Conservation (phyloP, 1,284 basidiomycete species). For the Heterobasidion annosum region DNA sequence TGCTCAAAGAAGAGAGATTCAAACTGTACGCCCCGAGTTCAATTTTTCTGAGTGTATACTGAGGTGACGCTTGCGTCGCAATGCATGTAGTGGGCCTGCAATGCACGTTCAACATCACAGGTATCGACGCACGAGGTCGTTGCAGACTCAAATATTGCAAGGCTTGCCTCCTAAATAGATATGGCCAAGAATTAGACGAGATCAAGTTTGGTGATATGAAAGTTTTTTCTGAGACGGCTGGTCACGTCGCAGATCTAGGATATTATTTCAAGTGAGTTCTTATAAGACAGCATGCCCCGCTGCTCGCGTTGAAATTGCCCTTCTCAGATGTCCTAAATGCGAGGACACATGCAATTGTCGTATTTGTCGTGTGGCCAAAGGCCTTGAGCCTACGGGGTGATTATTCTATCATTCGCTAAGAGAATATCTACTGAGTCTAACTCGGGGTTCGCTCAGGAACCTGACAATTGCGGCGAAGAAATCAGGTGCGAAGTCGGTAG, state of each 20-base stretch:
- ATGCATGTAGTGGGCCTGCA: slow-evolving; percentile 29
- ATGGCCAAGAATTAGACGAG: slow-evolving; percentile 41
- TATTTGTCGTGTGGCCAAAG: slow-evolving; percentile 51
- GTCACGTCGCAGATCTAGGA: slow-evolving; percentile 13
- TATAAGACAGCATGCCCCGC: no score
- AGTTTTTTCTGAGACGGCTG: slow-evolving; percentile 6
- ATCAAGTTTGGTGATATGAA: slow-evolving; percentile 22
- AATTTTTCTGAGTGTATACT: slow-evolving; percentile 1
- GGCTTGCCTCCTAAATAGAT: slow-evolving; percentile 57
- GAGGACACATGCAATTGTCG: slow-evolving; percentile 57
- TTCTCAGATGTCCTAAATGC: slow-evolving; percentile 57
- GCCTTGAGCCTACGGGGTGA: slow-evolving; percentile 50
- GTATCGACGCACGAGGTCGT: slow-evolving; percentile 22
- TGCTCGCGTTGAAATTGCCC: not conserved
- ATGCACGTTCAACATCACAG: slow-evolving; percentile 34
- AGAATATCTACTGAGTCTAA: no score
- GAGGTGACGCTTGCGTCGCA: no score
- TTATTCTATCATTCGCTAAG: slow-evolving; percentile 8
- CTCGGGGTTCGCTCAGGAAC: slow-evolving; percentile 18
- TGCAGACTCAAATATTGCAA: slow-evolving; percentile 57
- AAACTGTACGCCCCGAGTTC: slow-evolving; percentile 26
- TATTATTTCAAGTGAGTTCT: slow-evolving; percentile 39
- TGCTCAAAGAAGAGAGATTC: slow-evolving; percentile 51
- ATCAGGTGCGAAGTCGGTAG: slow-evolving; percentile 26
- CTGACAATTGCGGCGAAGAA: slow-evolving; percentile 25